Percentiles rank a stretch among this genome's conserved stretches.
These are phyloP conservation scores for Sistotremastrum niveocremeum DNA, from an alignment of 768 basidiomycete species.

Conservation along the genomic window DNA sequence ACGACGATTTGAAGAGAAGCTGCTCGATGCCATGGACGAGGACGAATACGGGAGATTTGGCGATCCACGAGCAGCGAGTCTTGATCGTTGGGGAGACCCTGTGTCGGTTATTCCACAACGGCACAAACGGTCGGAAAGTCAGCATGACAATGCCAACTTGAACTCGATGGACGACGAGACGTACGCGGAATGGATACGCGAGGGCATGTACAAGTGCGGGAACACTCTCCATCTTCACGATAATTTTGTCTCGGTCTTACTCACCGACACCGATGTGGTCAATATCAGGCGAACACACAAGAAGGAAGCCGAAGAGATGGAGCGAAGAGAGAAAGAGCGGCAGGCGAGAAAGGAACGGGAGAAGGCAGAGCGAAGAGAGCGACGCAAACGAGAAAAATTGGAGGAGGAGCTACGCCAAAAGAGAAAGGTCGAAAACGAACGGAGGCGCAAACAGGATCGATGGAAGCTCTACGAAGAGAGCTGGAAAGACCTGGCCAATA, in stretches of 20 bases:
- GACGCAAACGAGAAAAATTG: too few species aligned
- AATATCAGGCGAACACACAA: constrained; percentile 49
- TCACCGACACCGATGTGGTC: constrained; percentile 1
- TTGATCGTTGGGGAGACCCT: too few species aligned
- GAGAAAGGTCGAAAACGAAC: constrained; percentile 38
- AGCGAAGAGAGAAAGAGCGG: constrained; percentile 37
- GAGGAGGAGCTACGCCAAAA: constrained; percentile 39
- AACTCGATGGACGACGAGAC: constrained; percentile 66
- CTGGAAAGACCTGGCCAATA: constrained; percentile 37
- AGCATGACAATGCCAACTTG: too few species aligned
- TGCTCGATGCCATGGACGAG: too few species aligned
- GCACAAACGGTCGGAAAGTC: too few species aligned
- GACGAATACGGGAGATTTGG: too few species aligned
- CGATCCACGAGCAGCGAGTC: too few species aligned
- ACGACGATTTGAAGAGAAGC: too few species aligned
- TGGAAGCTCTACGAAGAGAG: constrained; percentile 40
- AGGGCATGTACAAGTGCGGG: constrained; percentile 71
- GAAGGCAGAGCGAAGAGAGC: constrained; percentile 28
- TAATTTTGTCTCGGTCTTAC: background rate
- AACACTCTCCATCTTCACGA: constrained; percentile 1
- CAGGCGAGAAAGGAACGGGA: constrained; percentile 41
- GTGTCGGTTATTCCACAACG: too few species aligned
- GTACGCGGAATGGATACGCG: constrained; percentile 76
- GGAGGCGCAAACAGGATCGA: constrained; percentile 30
- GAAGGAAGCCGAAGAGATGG: constrained; percentile 49